These are phyloP conservation scores for Ascochyta pisi DNA, from an alignment of 2,329 filamentous ascomycete genomes.

Conservation along the genomic window DNA sequence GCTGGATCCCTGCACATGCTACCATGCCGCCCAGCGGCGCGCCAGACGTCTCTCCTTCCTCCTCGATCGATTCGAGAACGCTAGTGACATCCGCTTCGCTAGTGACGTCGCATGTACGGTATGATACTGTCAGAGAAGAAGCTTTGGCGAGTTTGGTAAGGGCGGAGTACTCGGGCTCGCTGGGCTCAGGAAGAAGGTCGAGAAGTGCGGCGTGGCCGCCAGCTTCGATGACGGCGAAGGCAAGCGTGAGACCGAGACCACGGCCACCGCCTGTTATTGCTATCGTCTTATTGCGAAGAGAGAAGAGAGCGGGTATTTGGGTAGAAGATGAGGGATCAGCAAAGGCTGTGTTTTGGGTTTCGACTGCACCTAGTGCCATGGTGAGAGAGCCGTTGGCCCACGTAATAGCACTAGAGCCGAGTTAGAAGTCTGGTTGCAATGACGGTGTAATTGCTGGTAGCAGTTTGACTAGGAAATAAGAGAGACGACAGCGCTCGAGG, in stretches of 20 bases:
- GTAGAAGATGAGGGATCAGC: too few species aligned
- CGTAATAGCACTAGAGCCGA: background rate
- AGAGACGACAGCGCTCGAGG: too few species aligned
- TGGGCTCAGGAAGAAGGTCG: slow-evolving; percentile 53
- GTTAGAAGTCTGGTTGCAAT: background rate
- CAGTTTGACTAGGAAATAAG: too few species aligned
- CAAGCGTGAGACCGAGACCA: slow-evolving; percentile 60
- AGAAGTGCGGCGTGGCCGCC: slow-evolving; percentile 59
- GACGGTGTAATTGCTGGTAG: background rate
- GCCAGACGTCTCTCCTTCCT: slow-evolving; percentile 38
- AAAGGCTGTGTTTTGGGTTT: too few species aligned
- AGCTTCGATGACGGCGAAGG: slow-evolving; percentile 58
- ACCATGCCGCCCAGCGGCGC: slow-evolving; percentile 51
- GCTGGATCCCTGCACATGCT: slow-evolving; percentile 59
- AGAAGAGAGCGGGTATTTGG: background rate
- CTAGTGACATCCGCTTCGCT: slow-evolving; percentile 51
- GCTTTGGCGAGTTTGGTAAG: slow-evolving; percentile 53
- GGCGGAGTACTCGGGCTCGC: slow-evolving; percentile 51
- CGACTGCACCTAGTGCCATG: background rate
- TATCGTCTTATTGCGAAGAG: slow-evolving; percentile 44
- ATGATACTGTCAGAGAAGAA: slow-evolving; percentile 48
- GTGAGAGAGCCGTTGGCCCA: background rate
- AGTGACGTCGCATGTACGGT: slow-evolving; percentile 58
- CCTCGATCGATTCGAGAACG: slow-evolving; percentile 49
- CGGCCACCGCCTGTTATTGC: slow-evolving; percentile 61